A percentile compares a stretch with the other conserved stretches of the same genome.
Conservation (phyloP, 371 early-diverging fungal species). For the Saksenaea vasiformis region DNA sequence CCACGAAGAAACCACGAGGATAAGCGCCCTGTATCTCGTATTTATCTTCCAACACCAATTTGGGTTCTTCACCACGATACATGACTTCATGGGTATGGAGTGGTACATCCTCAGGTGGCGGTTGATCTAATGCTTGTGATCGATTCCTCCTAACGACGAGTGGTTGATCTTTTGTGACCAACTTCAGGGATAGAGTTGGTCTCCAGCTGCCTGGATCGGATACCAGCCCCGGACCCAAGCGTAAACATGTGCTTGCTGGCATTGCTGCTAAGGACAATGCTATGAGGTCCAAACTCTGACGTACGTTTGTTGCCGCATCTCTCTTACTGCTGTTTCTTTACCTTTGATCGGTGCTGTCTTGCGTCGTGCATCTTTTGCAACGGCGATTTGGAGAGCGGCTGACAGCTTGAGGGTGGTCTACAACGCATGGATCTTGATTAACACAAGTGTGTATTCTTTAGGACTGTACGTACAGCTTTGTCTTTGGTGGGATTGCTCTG, state of each 20-base stretch:
- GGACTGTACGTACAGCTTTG: background rate
- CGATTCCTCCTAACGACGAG: background rate
- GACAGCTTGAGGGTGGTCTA: conserved; percentile 1
- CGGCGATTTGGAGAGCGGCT: background rate
- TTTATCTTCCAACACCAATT: conserved; percentile 51
- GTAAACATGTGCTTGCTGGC: conserved; percentile 4
- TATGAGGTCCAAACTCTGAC: background rate
- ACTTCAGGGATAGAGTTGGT: conserved; percentile 26
- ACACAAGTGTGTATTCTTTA: background rate
- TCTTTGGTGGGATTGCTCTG: background rate
- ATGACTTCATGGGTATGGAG: conserved; percentile 29
- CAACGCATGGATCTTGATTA: background rate
- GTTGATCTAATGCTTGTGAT: conserved; percentile 3
- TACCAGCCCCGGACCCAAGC: conserved; percentile 8
- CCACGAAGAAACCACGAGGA: conserved; percentile 65
- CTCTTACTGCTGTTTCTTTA: background rate
- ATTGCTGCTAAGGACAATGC: background rate
- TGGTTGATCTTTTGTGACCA: conserved; percentile 27
- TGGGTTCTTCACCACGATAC: conserved; percentile 41
- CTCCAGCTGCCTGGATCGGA: conserved; percentile 22
- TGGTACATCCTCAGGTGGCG: conserved; percentile 11
- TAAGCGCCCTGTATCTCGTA: conserved; percentile 60
- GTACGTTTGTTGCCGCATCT: too few species aligned
- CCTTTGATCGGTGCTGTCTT: background rate
- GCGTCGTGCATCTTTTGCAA: background rate